Conservation (phyloP, 345 rosid species). For the Trapa incisa region DNA sequence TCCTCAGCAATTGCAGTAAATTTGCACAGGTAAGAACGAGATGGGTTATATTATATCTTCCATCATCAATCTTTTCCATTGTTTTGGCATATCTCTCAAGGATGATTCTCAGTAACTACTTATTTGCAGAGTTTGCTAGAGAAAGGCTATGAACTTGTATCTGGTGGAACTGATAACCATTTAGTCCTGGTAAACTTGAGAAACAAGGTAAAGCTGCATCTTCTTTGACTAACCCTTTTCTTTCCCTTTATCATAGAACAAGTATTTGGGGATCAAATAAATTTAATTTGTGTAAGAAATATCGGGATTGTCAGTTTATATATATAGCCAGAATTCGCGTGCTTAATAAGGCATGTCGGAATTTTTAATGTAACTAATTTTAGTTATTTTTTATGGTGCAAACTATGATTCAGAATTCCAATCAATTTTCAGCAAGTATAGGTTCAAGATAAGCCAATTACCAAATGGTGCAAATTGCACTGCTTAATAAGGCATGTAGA, state of each 20-base stretch:
- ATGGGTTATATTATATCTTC: background rate
- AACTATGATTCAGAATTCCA: too few relatives aligned
- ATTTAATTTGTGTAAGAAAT: too few relatives aligned
- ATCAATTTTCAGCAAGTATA: too few relatives aligned
- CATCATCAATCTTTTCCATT: background rate
- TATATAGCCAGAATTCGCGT: too few relatives aligned
- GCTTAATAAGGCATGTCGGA: background rate
- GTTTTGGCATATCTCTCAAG: background rate
- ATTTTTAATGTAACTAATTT: too few relatives aligned
- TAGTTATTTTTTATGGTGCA: too few relatives aligned
- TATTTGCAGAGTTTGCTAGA: conserved; percentile 53
- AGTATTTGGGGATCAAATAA: background rate
- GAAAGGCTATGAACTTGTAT: conserved; percentile 76
- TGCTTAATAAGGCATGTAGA: background rate
- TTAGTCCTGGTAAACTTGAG: conserved; percentile 77
- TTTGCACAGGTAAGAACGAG: conserved; percentile 52
- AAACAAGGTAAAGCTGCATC: conserved; percentile 41
- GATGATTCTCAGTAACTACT: conserved; percentile 8
- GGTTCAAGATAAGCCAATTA: too few relatives aligned
- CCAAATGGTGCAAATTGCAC: too few relatives aligned
- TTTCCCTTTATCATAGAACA: background rate
- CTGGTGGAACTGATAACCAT: conserved; percentile 97
- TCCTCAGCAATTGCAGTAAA: conserved; percentile 57
- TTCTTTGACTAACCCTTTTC: background rate
- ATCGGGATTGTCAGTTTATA: too few relatives aligned